These are phyloP conservation scores for Papilionanthe hybrid DNA, from an alignment of 116 monocot species.

Conservation along the genomic window DNA sequence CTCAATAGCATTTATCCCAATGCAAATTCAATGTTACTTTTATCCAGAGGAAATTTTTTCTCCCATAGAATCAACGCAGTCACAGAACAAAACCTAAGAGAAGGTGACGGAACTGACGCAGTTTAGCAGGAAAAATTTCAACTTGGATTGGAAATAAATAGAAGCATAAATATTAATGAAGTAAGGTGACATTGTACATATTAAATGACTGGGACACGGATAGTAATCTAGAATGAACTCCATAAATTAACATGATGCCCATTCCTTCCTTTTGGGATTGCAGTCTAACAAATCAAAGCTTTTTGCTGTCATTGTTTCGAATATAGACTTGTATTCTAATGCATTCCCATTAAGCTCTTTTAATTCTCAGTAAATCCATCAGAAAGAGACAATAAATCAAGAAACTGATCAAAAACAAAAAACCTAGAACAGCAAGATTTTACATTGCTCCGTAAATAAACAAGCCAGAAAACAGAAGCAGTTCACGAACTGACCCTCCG, in stretches of 20 bases:
- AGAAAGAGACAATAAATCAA: neutral
- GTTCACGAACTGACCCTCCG: conserved; percentile 57
- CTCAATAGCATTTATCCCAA: no score
- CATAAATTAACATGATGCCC: neutral
- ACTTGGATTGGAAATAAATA: no score
- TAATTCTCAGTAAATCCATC: neutral
- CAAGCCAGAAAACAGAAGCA: neutral
- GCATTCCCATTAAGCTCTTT: neutral
- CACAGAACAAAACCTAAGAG: neutral
- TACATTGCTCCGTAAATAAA: neutral
- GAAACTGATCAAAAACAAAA: neutral
- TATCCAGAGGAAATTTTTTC: no score
- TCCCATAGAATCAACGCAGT: neutral
- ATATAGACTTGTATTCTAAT: neutral
- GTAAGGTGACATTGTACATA: no score
- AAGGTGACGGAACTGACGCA: neutral
- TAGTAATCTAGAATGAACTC: neutral
- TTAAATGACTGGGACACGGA: no score
- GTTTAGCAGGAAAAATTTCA: neutral
- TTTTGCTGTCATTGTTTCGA: neutral
- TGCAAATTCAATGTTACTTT: no score
- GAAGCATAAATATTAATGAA: no score
- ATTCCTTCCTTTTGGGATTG: neutral
- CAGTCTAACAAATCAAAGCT: neutral
- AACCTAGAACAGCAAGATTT: neutral